These are phyloP conservation scores for Choanephora cucurbitarum DNA, from an alignment of 371 early-diverging fungal genomes.

Conservation along the genomic window DNA sequence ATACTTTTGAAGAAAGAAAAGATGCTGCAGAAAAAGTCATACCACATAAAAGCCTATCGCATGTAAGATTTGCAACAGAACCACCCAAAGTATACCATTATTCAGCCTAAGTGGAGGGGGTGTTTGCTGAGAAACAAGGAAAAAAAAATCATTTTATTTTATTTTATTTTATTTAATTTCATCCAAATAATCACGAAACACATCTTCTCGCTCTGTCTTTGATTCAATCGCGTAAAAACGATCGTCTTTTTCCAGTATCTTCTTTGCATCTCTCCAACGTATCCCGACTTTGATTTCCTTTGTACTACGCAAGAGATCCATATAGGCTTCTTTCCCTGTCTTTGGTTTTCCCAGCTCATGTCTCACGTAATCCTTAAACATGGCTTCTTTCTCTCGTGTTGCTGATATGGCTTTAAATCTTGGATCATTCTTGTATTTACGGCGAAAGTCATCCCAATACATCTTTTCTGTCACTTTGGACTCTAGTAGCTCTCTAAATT, in stretches of 20 bases:
- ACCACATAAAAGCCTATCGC: constrained; percentile 27
- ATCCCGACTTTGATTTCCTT: constrained; percentile 48
- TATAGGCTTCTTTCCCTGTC: constrained; percentile 33
- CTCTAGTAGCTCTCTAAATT: constrained; percentile 52
- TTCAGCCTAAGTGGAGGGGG: not conserved
- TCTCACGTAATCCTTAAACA: constrained; percentile 61
- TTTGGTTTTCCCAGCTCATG: constrained; percentile 32
- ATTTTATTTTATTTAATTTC: constrained; percentile 8
- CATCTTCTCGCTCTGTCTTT: constrained; percentile 59
- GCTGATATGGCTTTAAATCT: constrained; percentile 52
- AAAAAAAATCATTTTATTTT: not conserved
- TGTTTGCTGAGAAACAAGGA: not conserved
- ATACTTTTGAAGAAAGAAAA: not conserved
- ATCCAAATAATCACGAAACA: constrained; percentile 62
- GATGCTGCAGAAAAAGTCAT: constrained; percentile 5
- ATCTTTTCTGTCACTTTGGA: constrained; percentile 48
- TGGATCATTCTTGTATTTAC: constrained; percentile 59
- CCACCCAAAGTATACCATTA: constrained; percentile 40
- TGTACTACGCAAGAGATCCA: constrained; percentile 47
- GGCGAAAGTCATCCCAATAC: constrained; percentile 68
- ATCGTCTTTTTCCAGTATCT: constrained; percentile 56
- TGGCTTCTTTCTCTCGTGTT: constrained; percentile 48
- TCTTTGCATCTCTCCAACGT: constrained; percentile 60
- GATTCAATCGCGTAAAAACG: constrained; percentile 60
- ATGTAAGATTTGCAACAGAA: constrained; percentile 41